These are phyloP conservation scores for Arxiozyma bovina DNA, from an alignment of 1,139 yeast species.

Conservation along the genomic window DNA sequence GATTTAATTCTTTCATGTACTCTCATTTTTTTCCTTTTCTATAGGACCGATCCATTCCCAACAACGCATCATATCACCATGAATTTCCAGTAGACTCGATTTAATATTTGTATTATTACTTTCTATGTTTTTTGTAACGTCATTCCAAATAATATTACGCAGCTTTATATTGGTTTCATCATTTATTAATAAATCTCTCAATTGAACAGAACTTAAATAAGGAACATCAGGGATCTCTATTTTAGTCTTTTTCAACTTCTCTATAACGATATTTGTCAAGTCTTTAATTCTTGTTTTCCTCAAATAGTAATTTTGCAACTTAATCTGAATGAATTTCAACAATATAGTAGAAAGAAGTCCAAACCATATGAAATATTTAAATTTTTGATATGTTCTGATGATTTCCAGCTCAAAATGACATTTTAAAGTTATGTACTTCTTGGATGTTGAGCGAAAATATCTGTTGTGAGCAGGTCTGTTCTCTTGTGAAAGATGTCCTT, in stretches of 20 bases:
- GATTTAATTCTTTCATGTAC: not conserved
- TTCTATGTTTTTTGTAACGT: conserved; percentile 55
- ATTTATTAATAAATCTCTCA: conserved; percentile 59
- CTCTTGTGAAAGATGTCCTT: conserved; percentile 32
- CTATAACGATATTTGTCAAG: conserved; percentile 35
- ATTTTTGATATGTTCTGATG: conserved; percentile 40
- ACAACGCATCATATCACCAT: conserved; percentile 80
- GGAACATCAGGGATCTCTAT: conserved; percentile 18
- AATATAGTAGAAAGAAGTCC: conserved; percentile 23
- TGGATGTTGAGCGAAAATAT: conserved; percentile 66
- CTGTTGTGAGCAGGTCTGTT: conserved; percentile 32
- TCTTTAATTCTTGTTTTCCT: conserved; percentile 34
- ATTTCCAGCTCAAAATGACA: conserved; percentile 54
- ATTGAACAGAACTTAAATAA: conserved; percentile 64
- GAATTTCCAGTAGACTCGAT: conserved; percentile 45
- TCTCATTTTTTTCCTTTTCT: conserved; percentile 4
- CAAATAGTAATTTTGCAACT: conserved; percentile 32
- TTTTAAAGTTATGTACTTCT: conserved; percentile 51
- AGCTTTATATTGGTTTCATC: conserved; percentile 38
- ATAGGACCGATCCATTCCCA: conserved; percentile 74
- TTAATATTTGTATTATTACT: conserved; percentile 37
- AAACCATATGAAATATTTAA: conserved; percentile 35
- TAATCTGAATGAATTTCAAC: conserved; percentile 30
- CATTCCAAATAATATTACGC: conserved; percentile 52
- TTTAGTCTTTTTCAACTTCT: conserved; percentile 37